Percentiles rank a stretch among this genome's conserved stretches.
These are phyloP conservation scores for Purpureocillium lavendulum DNA, from an alignment of 2,329 filamentous ascomycete genomes.

Conservation along the genomic window DNA sequence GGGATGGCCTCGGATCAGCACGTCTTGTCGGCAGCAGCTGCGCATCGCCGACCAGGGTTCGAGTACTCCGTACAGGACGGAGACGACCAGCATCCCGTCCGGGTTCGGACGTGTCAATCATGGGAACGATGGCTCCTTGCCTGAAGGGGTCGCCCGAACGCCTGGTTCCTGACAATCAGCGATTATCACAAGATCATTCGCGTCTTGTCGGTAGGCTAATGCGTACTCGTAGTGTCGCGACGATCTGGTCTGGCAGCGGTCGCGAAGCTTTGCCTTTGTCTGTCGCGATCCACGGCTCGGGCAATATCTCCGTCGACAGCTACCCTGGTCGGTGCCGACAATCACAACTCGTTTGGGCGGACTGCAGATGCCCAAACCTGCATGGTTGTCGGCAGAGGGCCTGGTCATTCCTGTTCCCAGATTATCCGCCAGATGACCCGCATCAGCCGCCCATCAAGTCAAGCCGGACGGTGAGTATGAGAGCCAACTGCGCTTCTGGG, in stretches of 20 bases:
- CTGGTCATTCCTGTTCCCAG: neutral
- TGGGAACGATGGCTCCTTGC: neutral
- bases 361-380: neutral
- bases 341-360: constrained; percentile 1
- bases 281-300: too few relatives aligned
- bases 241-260: neutral
- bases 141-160: too few relatives aligned
- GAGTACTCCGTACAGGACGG: too few relatives aligned
- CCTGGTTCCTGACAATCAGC: neutral
- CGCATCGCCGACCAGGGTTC: too few relatives aligned
- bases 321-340: neutral
- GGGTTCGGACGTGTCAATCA: neutral
- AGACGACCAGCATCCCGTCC: too few relatives aligned
- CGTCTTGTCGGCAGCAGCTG: too few relatives aligned
- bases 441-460: neutral
- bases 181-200: too few relatives aligned
- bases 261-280: neutral
- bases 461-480: too few relatives aligned
- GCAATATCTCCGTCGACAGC: neutral
- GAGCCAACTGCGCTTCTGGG: too few relatives aligned
- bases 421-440: neutral
- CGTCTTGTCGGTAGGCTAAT: too few relatives aligned
- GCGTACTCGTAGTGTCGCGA: neutral
- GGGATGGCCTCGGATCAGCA: too few relatives aligned
- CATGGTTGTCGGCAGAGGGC: neutral